Base-by-base conservation (phyloP, 2,329 filamentous ascomycete species). In the Rhynchosporium secalis region DNA sequence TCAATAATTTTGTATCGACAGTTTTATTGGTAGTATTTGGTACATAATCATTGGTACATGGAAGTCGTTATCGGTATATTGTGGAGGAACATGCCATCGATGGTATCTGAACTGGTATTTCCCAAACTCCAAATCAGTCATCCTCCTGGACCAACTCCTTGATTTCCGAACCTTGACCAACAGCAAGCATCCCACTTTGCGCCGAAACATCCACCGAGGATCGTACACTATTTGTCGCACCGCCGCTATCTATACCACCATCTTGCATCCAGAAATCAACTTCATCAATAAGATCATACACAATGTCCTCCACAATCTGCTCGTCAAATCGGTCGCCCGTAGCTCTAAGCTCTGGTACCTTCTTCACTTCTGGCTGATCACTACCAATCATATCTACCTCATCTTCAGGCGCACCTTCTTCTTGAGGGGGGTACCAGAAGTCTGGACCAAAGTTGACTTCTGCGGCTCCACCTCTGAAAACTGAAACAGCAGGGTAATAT, bases 401-500 rank as follows among this genome's bases (percentile, higher is more conserved):
- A 10, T 76, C 76, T 31, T 75, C 73, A 61, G 65, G 65, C 71
- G 76, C 75, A 38, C 76, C 78, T 55, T 81, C 79, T 26, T 81
- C 84, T 3, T 86, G 82, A 0, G 93, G 93, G 15, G 92, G 91
- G 73, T 81, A 90, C 92, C 93, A 97, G 79, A 96, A 98, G 38
- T 95, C 83, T 0, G 92, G 92, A 0, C 95, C 94, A 73, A 99
- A 97, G 76, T 97, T 97, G 70, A 94, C 88, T 75, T 98, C 91
- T 15, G 90, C 93, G 1, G 93, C 90, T 29, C 94, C 95, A 58
- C 93, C 94, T 49, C 90, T 87, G 77, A 97, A 98, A 28, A 95
- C 90, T 70, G 92, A 95, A 26, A 99, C 86, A 28, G 93, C 91
- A 1, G 95, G 95, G 72, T 96, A 96, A 77, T 99, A 99, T 10